Conservation (phyloP, 768 basidiomycete genomes). For the Pleurotus tuoliensis region DNA sequence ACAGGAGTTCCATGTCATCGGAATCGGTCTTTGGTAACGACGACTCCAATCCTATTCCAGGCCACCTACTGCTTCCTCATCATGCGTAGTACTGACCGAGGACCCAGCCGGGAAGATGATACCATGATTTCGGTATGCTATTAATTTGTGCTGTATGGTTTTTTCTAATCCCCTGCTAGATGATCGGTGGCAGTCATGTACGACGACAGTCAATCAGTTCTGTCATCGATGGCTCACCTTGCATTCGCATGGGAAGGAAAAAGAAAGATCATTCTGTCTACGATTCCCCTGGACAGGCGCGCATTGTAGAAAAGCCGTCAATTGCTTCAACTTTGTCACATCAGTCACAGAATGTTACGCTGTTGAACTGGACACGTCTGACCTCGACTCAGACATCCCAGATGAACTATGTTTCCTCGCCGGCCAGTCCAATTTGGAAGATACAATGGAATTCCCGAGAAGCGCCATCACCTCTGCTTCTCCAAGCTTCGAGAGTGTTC, state of each 20-base stretch:
- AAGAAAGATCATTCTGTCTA: slow-evolving; percentile 22
- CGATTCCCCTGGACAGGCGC: slow-evolving; percentile 41
- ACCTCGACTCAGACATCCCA: slow-evolving; percentile 79
- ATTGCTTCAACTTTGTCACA: slow-evolving; percentile 61
- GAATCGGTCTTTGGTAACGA: slow-evolving; percentile 64
- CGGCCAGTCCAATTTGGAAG: slow-evolving; percentile 32
- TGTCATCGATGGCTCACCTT: slow-evolving; percentile 64
- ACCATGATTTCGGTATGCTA: slow-evolving; percentile 73
- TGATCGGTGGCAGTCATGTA: slow-evolving; percentile 76
- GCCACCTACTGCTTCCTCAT: slow-evolving; percentile 36
- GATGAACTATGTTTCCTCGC: slow-evolving; percentile 66
- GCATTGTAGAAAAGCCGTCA: slow-evolving; percentile 58
- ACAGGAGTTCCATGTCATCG: slow-evolving; percentile 45
- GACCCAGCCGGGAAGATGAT: slow-evolving; percentile 63
- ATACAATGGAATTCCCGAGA: slow-evolving; percentile 42
- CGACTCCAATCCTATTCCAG: slow-evolving; percentile 26
- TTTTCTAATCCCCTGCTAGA: slow-evolving; percentile 34
- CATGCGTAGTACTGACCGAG: slow-evolving; percentile 41
- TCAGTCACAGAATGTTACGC: slow-evolving; percentile 43
- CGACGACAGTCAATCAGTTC: slow-evolving; percentile 66
- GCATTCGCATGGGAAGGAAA: slow-evolving; percentile 55
- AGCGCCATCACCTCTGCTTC: slow-evolving; percentile 26
- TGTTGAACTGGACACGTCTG: slow-evolving; percentile 47
- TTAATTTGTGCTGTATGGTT: background rate
- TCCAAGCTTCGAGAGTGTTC: slow-evolving; percentile 13